Base-by-base conservation (phyloP, 331 rosid species). In the Arachis monticola region DNA sequence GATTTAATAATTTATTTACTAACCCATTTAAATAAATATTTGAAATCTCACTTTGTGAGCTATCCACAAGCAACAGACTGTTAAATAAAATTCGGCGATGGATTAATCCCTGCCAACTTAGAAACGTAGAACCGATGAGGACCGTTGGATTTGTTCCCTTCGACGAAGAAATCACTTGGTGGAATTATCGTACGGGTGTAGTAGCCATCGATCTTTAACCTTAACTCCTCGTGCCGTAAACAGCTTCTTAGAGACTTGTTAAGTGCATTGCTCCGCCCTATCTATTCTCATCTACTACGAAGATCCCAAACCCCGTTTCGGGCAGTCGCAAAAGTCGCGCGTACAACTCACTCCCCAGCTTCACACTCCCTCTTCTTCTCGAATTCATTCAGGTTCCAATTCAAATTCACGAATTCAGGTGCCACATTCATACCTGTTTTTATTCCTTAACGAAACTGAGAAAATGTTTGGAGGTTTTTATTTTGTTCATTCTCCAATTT, bases 261-360 rank as follows among this genome's bases (percentile, higher is more conserved):
- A 52, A 17, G 22, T 17, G 17, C 57, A 52, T 52, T 52, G 22
- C 57, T 4, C 57, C 57, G 57, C 57, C 22, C 57, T 52, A 52
- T 52, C 14, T n/a, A 11, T 52, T n/a, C 6, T 10, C 11, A 17
- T 17, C 22, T 17, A 17, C 22, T 17, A 17, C 22, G 22, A 17
- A n/a, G 53, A 10, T 12, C 67, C 50, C 11, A 30, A 17, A 30
- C 46, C 10, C 22, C 8, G 4, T 50, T 57, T 22, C 48, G 13
- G 22, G 27, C 10, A 63, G 72, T 73, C 69, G 65, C 60, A 12
- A 67, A 40, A 40, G 44, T 69, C 74, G 84, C 77, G 77, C 81
- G 83, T 66, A 59, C 3, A 7, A 2, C 45, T 27, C 77, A 64
- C 0, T 72, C 60, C 14, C 74, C 63, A 1, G 44, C 65, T 52